Percentiles rank a stretch among this genome's conserved stretches.
These are phyloP conservation scores for Elymus sibiricus DNA, from an alignment of 176 grass and related monocot species.

Conservation along the genomic window DNA sequence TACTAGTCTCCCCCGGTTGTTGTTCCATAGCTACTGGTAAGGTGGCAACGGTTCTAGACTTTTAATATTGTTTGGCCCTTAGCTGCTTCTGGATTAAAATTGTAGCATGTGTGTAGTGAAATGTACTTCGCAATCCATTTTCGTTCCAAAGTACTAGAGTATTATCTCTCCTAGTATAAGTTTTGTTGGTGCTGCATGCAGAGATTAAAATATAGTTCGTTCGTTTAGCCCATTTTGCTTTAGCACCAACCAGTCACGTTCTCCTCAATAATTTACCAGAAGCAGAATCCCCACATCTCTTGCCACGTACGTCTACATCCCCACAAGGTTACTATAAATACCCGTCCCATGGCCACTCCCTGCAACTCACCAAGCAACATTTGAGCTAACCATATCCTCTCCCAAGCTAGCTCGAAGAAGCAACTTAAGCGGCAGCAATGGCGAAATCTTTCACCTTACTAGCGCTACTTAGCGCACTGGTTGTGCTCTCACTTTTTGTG, in stretches of 20 bases:
- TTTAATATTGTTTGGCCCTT: background rate
- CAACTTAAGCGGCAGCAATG: conserved; percentile 17
- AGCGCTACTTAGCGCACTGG: conserved; percentile 3
- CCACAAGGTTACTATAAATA: conserved; percentile 33
- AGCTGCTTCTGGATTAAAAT: background rate
- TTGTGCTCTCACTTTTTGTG: conserved; percentile 34
- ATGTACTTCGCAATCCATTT: background rate
- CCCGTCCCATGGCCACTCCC: background rate
- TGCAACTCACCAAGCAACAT: conserved; percentile 37
- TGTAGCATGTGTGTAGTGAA: background rate
- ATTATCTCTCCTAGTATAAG: background rate
- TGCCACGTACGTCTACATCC: conserved; percentile 17
- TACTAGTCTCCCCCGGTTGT: background rate
- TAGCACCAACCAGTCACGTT: conserved; percentile 44
- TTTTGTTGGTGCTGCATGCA: background rate
- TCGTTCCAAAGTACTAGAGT: background rate
- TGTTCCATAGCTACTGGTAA: background rate
- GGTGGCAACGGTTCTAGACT: background rate
- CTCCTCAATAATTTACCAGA: conserved; percentile 31
- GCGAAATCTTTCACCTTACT: conserved; percentile 28
- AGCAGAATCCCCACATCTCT: conserved; percentile 20
- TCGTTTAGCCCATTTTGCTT: background rate
- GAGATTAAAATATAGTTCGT: background rate
- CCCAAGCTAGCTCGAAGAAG: background rate
- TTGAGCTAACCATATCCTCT: conserved; percentile 18